Evolutionary conservation across 495 filamentous ascomycete species (phyloP).

Genomic region (Clavariopsis aquatica): DNA sequence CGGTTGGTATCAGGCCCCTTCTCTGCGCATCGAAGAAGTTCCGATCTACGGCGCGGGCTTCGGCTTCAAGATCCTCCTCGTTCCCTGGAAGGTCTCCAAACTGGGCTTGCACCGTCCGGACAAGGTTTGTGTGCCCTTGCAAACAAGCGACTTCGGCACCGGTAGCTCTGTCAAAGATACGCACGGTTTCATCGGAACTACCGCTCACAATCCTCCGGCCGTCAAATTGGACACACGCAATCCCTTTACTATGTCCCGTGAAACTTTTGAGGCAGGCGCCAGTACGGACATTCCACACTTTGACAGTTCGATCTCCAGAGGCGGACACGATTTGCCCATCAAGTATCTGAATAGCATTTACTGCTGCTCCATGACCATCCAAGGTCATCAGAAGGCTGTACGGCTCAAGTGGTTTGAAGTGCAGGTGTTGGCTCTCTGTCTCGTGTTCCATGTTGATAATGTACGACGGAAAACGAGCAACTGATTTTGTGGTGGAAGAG

Average conservation of each 20-base stretch:
- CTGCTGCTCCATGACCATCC: constrained; percentile 81
- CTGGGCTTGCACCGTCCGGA: constrained; percentile 90
- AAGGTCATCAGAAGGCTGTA: constrained; percentile 79
- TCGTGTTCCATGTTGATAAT: constrained; percentile 52
- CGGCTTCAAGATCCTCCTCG: constrained; percentile 66
- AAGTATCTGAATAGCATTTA: constrained; percentile 93
- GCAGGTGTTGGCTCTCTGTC: constrained; percentile 45
- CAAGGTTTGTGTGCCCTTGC: constrained; percentile 74
- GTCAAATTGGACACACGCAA: constrained; percentile 96
- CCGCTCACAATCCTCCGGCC: constrained; percentile 95
- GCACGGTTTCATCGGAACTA: constrained; percentile 91
- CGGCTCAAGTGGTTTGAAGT: constrained; percentile 54
- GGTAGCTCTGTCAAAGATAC: constrained; percentile 84
- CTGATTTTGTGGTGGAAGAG: constrained; percentile 27
- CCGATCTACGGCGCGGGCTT: constrained; percentile 71
- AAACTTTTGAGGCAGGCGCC: constrained; percentile 74
- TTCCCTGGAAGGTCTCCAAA: constrained; percentile 87
- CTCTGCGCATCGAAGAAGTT: constrained; percentile 70
- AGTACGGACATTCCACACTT: constrained; percentile 87
- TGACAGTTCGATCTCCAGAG: constrained; percentile 87
- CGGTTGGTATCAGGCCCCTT: constrained; percentile 54
- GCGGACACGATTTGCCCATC: constrained; percentile 87
- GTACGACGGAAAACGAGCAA: constrained; percentile 51
- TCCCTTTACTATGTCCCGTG: constrained; percentile 88
- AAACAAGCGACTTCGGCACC: constrained; percentile 87